Evolutionary conservation across 495 filamentous ascomycete species (phyloP).

Genomic region (Neurospora sp.): DNA sequence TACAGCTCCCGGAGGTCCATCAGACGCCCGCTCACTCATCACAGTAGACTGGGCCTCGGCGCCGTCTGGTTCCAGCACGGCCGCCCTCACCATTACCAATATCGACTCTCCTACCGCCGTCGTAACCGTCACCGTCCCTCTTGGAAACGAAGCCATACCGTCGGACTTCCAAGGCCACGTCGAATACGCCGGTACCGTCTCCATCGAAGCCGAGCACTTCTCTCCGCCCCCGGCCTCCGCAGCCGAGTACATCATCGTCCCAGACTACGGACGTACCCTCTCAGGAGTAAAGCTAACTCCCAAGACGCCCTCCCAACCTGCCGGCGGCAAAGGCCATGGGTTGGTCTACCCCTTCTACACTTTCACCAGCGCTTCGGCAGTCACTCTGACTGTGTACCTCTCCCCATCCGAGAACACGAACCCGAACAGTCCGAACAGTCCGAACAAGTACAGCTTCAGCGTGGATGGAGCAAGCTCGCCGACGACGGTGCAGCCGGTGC

Average conservation of each 20-base stretch:
- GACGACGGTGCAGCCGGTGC: constrained; percentile 38
- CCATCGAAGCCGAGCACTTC: constrained; percentile 49
- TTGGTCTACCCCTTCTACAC: constrained; percentile 51
- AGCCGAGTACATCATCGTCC: constrained; percentile 32
- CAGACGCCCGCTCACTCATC: constrained; percentile 40
- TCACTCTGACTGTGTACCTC: constrained; percentile 46
- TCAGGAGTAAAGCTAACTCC: constrained; percentile 42
- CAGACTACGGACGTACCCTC: constrained; percentile 42
- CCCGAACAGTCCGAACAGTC: constrained; percentile 35
- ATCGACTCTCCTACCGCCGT: constrained; percentile 26
- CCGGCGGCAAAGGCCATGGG: constrained; percentile 28
- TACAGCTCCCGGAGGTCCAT: constrained; percentile 18
- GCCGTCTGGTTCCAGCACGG: constrained; percentile 33
- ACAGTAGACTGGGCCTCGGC: constrained; percentile 43
- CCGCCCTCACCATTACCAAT: constrained; percentile 30
- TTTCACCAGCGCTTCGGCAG: constrained; percentile 33
- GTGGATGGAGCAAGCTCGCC: constrained; percentile 34
- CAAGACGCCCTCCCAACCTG: constrained; percentile 30
- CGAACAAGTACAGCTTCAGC: constrained; percentile 43
- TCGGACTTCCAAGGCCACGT: constrained; percentile 46
- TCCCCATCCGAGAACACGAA: constrained; percentile 43
- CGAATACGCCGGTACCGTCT: constrained; percentile 41
- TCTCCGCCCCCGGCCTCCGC: constrained; percentile 17
- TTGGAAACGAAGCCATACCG: constrained; percentile 40
- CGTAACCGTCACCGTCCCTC: constrained; percentile 41